Conservation (phyloP, 192 early-diverging fungal species). For the Cetraspora pellucida region DNA sequence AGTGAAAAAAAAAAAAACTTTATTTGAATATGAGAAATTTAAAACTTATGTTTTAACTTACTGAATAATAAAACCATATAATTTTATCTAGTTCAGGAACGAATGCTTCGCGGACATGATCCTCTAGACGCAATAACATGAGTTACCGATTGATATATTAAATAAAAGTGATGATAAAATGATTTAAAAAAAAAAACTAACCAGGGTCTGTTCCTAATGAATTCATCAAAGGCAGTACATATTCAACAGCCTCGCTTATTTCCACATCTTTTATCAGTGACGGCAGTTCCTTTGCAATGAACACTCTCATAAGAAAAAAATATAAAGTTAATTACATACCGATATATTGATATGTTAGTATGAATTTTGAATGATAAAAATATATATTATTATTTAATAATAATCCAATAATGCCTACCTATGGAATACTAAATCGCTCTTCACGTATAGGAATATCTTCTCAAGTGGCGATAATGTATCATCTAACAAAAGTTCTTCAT, state of each 20-base stretch:
- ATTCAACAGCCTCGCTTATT: constrained; percentile 43
- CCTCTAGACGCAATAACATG: constrained; percentile 29
- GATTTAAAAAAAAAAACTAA: constrained; percentile 10
- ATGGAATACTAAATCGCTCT: constrained; percentile 42
- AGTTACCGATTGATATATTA: background rate
- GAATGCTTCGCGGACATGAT: constrained; percentile 48
- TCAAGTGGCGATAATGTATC: constrained; percentile 44
- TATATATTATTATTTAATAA: background rate
- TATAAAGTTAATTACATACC: background rate
- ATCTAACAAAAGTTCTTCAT: constrained; percentile 37
- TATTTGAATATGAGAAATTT: no score
- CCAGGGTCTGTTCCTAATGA: constrained; percentile 41
- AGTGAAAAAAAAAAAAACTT: no score
- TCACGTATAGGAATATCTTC: constrained; percentile 39
- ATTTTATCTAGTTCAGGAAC: constrained; percentile 51
- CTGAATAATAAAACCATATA: constrained; percentile 49
- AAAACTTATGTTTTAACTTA: constrained; percentile 27
- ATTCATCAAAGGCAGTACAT: constrained; percentile 43
- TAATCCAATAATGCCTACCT: constrained; percentile 32
- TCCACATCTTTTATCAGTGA: constrained; percentile 39
- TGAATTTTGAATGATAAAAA: background rate
- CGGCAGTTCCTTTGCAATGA: constrained; percentile 47
- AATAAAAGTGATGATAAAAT: background rate
- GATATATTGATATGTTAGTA: background rate
- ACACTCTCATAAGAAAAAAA: constrained; percentile 42